Evolutionary conservation across 75 land plant species (phyloP).

Genomic region (Picea sitchensis): DNA sequence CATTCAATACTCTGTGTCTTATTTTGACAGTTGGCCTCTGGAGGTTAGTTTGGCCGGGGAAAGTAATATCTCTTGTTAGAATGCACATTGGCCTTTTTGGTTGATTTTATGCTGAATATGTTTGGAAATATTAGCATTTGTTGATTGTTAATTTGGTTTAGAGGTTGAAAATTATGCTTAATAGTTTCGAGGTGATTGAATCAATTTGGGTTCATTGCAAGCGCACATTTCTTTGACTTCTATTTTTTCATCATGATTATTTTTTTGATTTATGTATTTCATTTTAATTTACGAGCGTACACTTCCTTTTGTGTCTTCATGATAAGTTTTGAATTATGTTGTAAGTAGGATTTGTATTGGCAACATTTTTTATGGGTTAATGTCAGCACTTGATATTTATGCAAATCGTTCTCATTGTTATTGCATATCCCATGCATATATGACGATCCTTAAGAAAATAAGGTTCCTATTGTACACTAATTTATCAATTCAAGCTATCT

Average conservation of each 20-base stretch:
- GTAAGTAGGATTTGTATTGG: background rate
- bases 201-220: too few species aligned
- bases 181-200: too few species aligned
- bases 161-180: background rate
- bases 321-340: background rate
- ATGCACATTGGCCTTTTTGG: background rate
- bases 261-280: background rate
- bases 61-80: background rate
- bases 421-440: background rate
- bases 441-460: background rate
- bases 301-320: background rate
- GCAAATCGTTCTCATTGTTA: background rate
- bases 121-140: background rate
- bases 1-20: slow-evolving; percentile 6
- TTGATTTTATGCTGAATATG: background rate
- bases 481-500: too few species aligned
- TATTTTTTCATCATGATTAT: background rate
- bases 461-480: too few species aligned
- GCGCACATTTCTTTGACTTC: background rate
- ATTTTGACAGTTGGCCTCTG: slow-evolving; percentile 8
- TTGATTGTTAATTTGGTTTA: background rate
- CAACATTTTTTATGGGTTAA: background rate
- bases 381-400: background rate
- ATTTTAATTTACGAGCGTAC: background rate
- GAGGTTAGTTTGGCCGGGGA: slow-evolving; percentile 1